Base-by-base conservation (phyloP, 2,329 filamentous ascomycete genomes). In the Lasiodiplodia gonubiensis region DNA sequence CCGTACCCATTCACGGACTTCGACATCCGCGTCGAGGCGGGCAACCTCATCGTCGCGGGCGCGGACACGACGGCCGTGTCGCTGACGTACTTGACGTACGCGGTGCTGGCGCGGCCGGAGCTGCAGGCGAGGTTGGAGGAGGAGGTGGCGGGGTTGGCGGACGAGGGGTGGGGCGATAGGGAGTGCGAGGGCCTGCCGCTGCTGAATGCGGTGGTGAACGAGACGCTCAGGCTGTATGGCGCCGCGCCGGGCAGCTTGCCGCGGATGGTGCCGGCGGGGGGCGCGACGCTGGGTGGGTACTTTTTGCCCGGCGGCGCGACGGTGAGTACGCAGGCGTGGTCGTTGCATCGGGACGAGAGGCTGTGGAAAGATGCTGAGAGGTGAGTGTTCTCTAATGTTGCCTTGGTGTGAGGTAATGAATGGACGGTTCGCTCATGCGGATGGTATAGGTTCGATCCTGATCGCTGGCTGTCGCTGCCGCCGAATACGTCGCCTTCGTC, bases 311-410 rank as follows among this genome's bases (percentile, higher is more conserved):
- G 66, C 0, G 78, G 77, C 1, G 75, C 71, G 0, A 78, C 74
- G 0, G 79, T 81, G 46, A 74, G 72, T 55, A 80, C 78, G 1
- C 76, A 80, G 65, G 78, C 78, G 2, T 81, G 77, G 70, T 77
- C 75, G 7, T 69, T 79, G 59, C 79, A 81, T 67, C 74, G 79
- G 51, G 75, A 80, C n/a, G 27, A 27, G 11, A 23, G 52, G 14
- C 4, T 69, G 21, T 49, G 37, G 65, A 7, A 10, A 33, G 53
- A 65, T n/a, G n/a, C 63, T 10, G 60, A 51, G 35, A 48, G 23
- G 23, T 54, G 33, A 12, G 52, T 33, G 30, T 6, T 33, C 10
- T 33, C 7, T 33, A 6, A 10, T 33, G 0, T 2, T 33, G 30
- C 30, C 30, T 33, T 33, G 30, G 30, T 33, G 30, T 2, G 30